A percentile compares a stretch with the other conserved stretches of the same genome.
These are phyloP conservation scores for Jacaranda copaia DNA, from an alignment of 257 asterid species.

Conservation along the genomic window DNA sequence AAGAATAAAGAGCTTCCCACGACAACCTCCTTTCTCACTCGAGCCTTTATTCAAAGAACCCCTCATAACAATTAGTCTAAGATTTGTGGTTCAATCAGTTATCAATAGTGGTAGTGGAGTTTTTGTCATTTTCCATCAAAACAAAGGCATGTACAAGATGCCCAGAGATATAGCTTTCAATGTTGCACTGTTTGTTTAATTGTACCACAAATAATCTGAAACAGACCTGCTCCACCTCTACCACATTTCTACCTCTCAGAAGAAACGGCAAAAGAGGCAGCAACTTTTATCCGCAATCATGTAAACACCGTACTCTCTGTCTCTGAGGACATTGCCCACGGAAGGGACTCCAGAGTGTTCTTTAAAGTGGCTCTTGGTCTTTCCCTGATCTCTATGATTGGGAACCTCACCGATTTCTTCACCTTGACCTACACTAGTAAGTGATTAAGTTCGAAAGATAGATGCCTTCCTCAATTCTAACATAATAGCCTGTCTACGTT, in stretches of 20 bases:
- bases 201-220: conserved; percentile 30
- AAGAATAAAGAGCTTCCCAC: too few species aligned
- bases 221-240: conserved; percentile 86
- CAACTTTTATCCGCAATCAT: conserved; percentile 47
- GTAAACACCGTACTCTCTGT: conserved; percentile 56
- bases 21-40: too few species aligned
- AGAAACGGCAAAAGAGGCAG: conserved; percentile 64
- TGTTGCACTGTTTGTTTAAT: background rate
- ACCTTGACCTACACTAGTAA: conserved; percentile 68
- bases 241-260: conserved; percentile 81
- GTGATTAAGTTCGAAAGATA: conserved; percentile 24
- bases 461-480: background rate
- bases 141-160: too few species aligned
- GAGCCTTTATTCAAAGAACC: too few species aligned
- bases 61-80: too few species aligned
- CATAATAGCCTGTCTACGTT: background rate
- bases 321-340: conserved; percentile 70
- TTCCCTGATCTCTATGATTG: conserved; percentile 50
- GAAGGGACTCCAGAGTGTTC: conserved; percentile 69
- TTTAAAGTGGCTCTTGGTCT: conserved; percentile 56
- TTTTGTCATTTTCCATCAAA: too few species aligned
- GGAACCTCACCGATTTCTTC: conserved; percentile 59
- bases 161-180: too few species aligned
- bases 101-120: too few species aligned
- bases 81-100: too few species aligned